Conservation (phyloP, 2,329 filamentous ascomycete genomes). For the Clonostachys sp. region DNA sequence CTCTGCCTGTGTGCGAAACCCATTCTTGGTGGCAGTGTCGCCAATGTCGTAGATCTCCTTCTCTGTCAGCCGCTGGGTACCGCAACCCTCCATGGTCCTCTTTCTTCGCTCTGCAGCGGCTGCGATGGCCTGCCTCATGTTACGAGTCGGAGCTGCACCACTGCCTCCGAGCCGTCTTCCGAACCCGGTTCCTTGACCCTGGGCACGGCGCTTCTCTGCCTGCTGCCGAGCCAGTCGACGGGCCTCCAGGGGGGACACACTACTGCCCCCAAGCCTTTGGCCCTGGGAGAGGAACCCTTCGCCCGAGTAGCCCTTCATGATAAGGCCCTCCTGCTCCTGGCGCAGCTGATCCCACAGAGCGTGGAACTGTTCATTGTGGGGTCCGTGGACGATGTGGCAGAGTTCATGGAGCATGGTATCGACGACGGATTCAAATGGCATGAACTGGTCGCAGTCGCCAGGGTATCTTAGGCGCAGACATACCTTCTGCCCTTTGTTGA, state of each 20-base stretch:
- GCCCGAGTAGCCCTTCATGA: slow-evolving; percentile 81
- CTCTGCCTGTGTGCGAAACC: slow-evolving; percentile 79
- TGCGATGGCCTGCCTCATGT: slow-evolving; percentile 69
- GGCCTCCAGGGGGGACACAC: slow-evolving; percentile 68
- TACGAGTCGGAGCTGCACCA: slow-evolving; percentile 45
- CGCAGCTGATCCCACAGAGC: slow-evolving; percentile 85
- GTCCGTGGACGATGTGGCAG: slow-evolving; percentile 79
- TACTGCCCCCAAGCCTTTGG: slow-evolving; percentile 62
- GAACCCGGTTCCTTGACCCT: slow-evolving; percentile 58
- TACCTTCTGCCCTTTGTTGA: slow-evolving; percentile 70
- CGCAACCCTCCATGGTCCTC: slow-evolving; percentile 69
- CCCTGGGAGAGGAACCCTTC: slow-evolving; percentile 82
- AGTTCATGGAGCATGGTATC: slow-evolving; percentile 96
- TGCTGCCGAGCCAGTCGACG: slow-evolving; percentile 68
- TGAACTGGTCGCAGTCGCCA: slow-evolving; percentile 69
- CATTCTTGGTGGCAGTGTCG: slow-evolving; percentile 61
- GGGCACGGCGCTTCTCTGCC: slow-evolving; percentile 63
- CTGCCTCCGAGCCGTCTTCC: slow-evolving; percentile 71
- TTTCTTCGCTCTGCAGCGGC: slow-evolving; percentile 67
- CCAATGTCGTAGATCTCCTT: slow-evolving; percentile 61
- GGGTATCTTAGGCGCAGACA: slow-evolving; percentile 77
- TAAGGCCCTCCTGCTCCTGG: slow-evolving; percentile 74
- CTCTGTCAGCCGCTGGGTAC: slow-evolving; percentile 62
- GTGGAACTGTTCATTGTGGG: slow-evolving; percentile 80
- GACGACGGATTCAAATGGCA: slow-evolving; percentile 73